phyloP scores from a whole-genome alignment of 768 basidiomycete species.

The Sporobolomyces phaffii region DNA sequence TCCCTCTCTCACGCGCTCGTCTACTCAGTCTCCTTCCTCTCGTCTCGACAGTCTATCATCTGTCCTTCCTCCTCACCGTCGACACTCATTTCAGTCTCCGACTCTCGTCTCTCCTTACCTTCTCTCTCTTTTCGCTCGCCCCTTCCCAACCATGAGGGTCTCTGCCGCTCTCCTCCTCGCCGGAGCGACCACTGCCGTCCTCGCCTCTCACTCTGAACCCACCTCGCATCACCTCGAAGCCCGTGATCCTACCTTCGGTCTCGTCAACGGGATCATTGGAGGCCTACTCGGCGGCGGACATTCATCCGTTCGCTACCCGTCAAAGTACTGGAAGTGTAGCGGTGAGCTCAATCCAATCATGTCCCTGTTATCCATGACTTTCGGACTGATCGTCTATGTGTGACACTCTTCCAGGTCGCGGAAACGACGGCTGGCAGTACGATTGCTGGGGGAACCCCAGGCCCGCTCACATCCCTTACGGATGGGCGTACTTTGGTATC shows the following conservation, averaged over 20 bases:
- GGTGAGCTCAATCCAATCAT: too few relatives aligned
- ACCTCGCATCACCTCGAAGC: neutral
- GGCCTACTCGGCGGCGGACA: neutral
- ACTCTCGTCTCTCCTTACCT: neutral
- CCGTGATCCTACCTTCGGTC: slow-evolving; percentile 11
- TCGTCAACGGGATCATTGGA: slow-evolving; percentile 4
- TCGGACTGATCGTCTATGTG: too few relatives aligned
- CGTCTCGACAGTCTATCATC: too few relatives aligned
- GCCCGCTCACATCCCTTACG: neutral
- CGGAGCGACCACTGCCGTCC: neutral
- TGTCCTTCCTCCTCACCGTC: neutral
- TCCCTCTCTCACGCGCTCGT: neutral
- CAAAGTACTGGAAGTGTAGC: neutral
- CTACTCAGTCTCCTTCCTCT: too few relatives aligned
- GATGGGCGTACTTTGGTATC: slow-evolving; percentile 5
- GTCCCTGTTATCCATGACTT: too few relatives aligned
- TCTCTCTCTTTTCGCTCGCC: neutral
- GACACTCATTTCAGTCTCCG: neutral
- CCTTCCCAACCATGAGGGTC: too few relatives aligned
- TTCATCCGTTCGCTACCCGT: neutral
- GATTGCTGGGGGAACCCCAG: slow-evolving; percentile 8
- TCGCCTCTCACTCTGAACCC: neutral
- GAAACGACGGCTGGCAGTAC: slow-evolving; percentile 10
- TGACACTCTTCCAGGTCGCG: neutral
- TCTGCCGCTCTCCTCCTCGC: neutral